Evolutionary conservation across 768 basidiomycete genomes (phyloP), one percentile per base, ranked within the genome.

Genomic region (Cystobasidium onofrii): DNA sequence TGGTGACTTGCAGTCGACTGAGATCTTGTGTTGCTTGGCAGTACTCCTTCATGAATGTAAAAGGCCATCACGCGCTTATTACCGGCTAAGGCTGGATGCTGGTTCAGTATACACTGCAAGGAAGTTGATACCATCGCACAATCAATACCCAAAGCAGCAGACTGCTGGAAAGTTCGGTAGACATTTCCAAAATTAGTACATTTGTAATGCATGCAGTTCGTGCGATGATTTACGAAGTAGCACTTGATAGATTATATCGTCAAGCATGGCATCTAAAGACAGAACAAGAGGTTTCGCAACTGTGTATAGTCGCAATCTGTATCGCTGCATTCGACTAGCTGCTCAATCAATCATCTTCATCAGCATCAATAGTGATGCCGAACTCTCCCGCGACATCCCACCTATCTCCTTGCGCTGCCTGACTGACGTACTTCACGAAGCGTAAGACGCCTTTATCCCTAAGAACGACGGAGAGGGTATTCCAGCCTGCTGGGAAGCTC

Each of bases 381-480:
- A 89, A 97, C 82, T 98, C 95, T 1, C 88, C 89, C 75, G 88
- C 91, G 13, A 97, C 83, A 80, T 98, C 95, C 92, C 92, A 98
- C 67, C 95, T 84, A 33, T 91, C 92, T 10, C 92, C 91, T 64
- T 88, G 87, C 0, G 95, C 95, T 0, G 88, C 87, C 18, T 90
- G 91, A 31, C 90, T 90, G 23, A 97, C 87, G 78, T 98, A 98
- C 81, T 97, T 98, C 76, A 94, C 91, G 80, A 97, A 98, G 50
- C 87, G 87, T 87, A 98, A 88, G 60, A 98, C 93, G 23, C 90
- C 86, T 79, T 92, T 90, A 81, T 98, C 95, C 18, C 95, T 86
- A 73, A 97, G 83, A 27, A 97, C 94, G 43, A 98, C 84, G 33
- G 94, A 84, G 10, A 98, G 84, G 20, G 88, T 86, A 81, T 97